phyloP scores from a whole-genome alignment of 1,139 yeast species.

The Candida gigantensis region DNA sequence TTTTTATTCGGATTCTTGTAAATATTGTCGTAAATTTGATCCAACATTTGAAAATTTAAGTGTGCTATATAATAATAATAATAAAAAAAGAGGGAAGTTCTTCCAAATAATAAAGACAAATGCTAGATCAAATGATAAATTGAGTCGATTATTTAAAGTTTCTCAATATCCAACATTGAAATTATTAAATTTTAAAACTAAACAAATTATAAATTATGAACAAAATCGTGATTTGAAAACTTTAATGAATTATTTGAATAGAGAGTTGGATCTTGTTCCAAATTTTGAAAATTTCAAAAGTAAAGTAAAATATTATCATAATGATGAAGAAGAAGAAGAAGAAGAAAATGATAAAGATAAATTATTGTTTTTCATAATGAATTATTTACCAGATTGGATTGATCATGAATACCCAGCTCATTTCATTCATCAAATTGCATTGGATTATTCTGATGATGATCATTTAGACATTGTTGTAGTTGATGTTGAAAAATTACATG shows the following conservation, averaged over 20 bases:
- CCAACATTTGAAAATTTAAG: conserved; percentile 39
- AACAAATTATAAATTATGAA: conserved; percentile 25
- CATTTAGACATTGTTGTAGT: conserved; percentile 26
- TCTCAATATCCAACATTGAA: conserved; percentile 35
- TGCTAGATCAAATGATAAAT: conserved; percentile 23
- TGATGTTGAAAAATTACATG: conserved; percentile 24
- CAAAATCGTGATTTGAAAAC: conserved; percentile 25
- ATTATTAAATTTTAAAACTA: conserved; percentile 30
- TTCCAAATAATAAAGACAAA: conserved; percentile 37
- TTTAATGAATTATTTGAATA: conserved; percentile 17
- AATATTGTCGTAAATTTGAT: conserved; percentile 36
- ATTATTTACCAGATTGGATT: conserved; percentile 32
- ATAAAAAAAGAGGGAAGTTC: conserved; percentile 11
- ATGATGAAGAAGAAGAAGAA: conserved; percentile 10
- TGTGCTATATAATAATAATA: conserved; percentile 22
- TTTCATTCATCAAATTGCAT: conserved; percentile 33
- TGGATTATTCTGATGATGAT: conserved; percentile 14
- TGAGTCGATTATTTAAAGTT: conserved; percentile 29
- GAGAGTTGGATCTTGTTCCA: conserved; percentile 17
- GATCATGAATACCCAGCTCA: conserved; percentile 36
- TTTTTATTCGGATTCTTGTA: conserved; percentile 41
- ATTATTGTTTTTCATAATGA: conserved; percentile 29
- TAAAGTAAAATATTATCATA: conserved; percentile 12
- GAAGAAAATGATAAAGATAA: conserved; percentile 13
- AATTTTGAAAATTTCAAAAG: conserved; percentile 21